Conservation (phyloP, 192 early-diverging fungal species). For the Linnemannia hyalina region DNA sequence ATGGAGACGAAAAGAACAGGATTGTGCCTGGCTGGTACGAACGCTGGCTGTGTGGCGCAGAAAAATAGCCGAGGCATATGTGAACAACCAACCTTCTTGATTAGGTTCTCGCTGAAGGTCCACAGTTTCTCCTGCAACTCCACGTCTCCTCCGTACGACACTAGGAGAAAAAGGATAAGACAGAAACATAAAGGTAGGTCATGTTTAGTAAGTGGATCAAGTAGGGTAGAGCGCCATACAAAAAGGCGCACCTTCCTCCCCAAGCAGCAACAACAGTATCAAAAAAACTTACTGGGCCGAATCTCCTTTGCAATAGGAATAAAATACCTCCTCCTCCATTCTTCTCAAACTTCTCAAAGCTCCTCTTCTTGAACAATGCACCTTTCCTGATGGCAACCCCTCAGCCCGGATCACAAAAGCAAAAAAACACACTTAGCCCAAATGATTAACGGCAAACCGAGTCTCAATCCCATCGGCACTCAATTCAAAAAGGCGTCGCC, state of each 20-base stretch:
- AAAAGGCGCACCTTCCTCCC: neutral
- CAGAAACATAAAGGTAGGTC: neutral
- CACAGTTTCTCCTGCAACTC: slow-evolving; percentile 24
- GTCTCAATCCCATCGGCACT: slow-evolving; percentile 54
- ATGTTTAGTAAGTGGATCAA: neutral
- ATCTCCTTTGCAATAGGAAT: slow-evolving; percentile 28
- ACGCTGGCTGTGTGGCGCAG: too few species aligned
- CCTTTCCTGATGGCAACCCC: neutral
- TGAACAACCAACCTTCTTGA: slow-evolving; percentile 1
- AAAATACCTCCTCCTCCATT: slow-evolving; percentile 33
- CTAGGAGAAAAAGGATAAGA: neutral
- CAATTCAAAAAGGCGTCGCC: slow-evolving; percentile 32
- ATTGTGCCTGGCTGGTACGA: too few species aligned
- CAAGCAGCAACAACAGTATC: neutral
- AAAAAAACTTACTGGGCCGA: slow-evolving; percentile 11
- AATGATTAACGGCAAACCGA: slow-evolving; percentile 62
- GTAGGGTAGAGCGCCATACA: neutral
- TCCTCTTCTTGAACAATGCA: neutral
- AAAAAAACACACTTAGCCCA: slow-evolving; percentile 30
- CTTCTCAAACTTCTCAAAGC: neutral
- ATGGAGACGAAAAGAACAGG: too few species aligned
- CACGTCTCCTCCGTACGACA: slow-evolving; percentile 10
- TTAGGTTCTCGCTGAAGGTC: slow-evolving; percentile 26
- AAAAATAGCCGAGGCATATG: too few species aligned
- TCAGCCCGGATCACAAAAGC: too few species aligned